Conservation (phyloP, 306 rosid genomes). For the Acacia acuminata region DNA sequence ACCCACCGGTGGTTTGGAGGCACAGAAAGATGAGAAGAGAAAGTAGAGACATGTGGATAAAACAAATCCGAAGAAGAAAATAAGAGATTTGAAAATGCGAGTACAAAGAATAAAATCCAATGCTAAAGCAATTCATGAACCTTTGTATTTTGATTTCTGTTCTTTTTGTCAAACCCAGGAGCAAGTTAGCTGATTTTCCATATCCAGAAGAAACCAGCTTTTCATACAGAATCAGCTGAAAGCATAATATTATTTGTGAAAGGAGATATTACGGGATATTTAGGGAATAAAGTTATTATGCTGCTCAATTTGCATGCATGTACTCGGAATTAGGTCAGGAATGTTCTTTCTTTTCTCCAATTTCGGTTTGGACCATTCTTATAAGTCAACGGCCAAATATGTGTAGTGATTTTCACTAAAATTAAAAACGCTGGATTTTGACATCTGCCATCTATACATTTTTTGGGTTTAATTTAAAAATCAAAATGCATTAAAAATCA, state of each 20-base stretch:
- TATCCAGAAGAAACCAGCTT: slow-evolving; percentile 1
- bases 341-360: slow-evolving; percentile 10
- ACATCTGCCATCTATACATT: neutral
- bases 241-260: slow-evolving; percentile 30
- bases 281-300: slow-evolving; percentile 51
- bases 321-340: slow-evolving; percentile 37
- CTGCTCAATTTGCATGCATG: slow-evolving; percentile 43
- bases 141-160: slow-evolving; percentile 17
- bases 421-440: neutral
- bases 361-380: neutral
- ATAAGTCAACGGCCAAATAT: neutral
- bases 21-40: neutral
- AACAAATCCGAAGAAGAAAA: neutral
- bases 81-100: slow-evolving; percentile 30
- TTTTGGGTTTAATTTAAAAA: no score
- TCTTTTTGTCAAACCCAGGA: neutral
- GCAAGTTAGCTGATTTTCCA: neutral
- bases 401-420: neutral
- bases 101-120: slow-evolving; percentile 46
- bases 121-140: slow-evolving; percentile 14
- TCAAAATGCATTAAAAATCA: no score
- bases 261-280: slow-evolving; percentile 34
- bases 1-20: neutral
- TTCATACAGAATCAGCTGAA: slow-evolving; percentile 19
- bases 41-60: neutral